Evolutionary conservation across 257 asterid genomes (phyloP).

Genomic region (Gardenia jasminoides): DNA sequence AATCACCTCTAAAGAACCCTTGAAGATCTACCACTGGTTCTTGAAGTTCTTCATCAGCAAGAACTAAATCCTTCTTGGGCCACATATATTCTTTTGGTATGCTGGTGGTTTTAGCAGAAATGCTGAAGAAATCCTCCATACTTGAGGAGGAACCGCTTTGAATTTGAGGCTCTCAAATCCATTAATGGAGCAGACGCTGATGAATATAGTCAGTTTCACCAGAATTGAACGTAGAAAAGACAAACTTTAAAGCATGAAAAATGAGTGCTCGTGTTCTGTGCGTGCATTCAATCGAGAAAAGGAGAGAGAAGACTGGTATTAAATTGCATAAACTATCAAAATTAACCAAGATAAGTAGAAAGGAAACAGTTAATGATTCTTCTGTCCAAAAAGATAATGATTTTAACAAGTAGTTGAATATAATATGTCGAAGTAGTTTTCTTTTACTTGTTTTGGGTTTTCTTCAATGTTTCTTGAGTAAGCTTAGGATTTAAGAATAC

Average conservation of each 20-base stretch:
- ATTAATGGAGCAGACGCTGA: not conserved
- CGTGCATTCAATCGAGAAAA: not conserved
- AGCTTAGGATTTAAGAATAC: not conserved
- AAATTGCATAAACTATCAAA: not conserved
- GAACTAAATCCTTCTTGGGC: slow-evolving; percentile 54
- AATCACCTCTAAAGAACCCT: slow-evolving; percentile 49
- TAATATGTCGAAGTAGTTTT: not conserved
- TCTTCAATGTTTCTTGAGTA: not conserved
- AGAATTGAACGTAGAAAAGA: not conserved
- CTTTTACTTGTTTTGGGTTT: not conserved
- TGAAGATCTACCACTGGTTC: slow-evolving; percentile 52
- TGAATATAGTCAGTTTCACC: not conserved
- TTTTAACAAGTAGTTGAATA: not conserved
- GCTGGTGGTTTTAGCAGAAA: slow-evolving; percentile 2
- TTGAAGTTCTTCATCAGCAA: slow-evolving; percentile 24
- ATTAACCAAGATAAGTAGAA: not conserved
- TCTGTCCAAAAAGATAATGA: not conserved
- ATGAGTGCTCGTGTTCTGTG: not conserved
- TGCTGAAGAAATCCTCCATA: not conserved
- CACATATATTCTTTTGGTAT: slow-evolving; percentile 41
- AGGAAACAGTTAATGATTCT: not conserved
- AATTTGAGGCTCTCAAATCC: not conserved
- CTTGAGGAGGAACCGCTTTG: not conserved
- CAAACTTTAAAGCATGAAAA: slow-evolving; percentile 4
- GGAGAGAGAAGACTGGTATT: not conserved